Percentiles rank a stretch among this genome's conserved stretches.
Conservation (phyloP, 2,329 filamentous ascomycete genomes). For the Fusarium austroafricanum region DNA sequence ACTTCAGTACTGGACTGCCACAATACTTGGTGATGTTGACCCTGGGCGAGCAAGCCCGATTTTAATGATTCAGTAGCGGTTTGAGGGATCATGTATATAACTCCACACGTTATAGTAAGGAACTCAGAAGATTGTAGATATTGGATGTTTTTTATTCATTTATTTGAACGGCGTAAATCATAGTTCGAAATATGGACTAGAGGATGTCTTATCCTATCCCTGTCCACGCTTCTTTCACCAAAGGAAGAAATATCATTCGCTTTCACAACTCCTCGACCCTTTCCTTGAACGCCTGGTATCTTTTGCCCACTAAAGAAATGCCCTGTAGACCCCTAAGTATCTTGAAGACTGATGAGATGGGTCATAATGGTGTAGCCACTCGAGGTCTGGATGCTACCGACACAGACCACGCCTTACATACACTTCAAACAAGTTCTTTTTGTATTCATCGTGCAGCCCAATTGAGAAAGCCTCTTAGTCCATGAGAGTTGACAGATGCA, state of each 20-base stretch:
- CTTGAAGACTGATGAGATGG: background rate
- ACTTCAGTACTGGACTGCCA: background rate
- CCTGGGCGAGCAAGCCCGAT: background rate
- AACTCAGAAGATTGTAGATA: background rate
- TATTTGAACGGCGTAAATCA: background rate
- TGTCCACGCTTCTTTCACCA: background rate
- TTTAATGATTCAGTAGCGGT: background rate
- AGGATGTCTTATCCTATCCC: background rate
- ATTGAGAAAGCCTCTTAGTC: conserved; percentile 5
- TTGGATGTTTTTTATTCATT: background rate
- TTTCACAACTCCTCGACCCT: conserved; percentile 1
- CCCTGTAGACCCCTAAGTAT: background rate
- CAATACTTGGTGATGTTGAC: background rate
- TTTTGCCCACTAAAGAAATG: conserved; percentile 16
- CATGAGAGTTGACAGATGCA: conserved; percentile 43
- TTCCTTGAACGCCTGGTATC: conserved; percentile 34
- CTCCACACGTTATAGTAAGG: background rate
- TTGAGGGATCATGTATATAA: background rate
- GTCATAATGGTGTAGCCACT: too few species aligned
- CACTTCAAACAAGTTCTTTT: too few species aligned
- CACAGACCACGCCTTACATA: too few species aligned
- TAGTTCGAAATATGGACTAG: background rate
- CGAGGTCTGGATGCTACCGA: too few species aligned
- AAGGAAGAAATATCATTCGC: background rate
- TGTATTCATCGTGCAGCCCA: background rate